A percentile compares a stretch with the other conserved stretches of the same genome.
Conservation (phyloP, 495 filamentous ascomycete species). For the Tuber brumale region DNA sequence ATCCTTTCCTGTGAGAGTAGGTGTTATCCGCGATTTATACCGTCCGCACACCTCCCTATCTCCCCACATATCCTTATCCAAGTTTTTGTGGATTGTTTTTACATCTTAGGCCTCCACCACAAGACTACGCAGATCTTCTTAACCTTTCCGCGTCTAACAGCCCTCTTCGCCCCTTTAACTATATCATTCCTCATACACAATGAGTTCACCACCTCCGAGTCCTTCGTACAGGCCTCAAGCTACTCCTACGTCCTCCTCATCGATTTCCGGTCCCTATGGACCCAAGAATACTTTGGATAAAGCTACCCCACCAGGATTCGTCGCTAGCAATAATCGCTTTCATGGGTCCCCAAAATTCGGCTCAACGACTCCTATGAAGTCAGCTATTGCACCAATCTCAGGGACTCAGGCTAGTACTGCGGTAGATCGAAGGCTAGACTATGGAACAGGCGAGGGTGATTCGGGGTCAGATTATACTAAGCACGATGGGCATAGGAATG, state of each 20-base stretch:
- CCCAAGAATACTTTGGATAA: slow-evolving; percentile 34
- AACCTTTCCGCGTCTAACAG: neutral
- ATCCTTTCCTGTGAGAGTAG: neutral
- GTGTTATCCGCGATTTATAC: neutral
- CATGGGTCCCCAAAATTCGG: slow-evolving; percentile 32
- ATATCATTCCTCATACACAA: neutral
- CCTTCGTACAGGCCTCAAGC: slow-evolving; percentile 8
- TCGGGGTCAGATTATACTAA: neutral
- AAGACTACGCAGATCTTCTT: neutral
- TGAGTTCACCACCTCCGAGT: slow-evolving; percentile 22
- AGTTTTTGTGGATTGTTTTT: neutral
- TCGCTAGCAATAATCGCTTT: neutral
- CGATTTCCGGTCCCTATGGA: slow-evolving; percentile 32
- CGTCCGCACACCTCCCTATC: neutral
- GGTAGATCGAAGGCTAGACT: neutral
- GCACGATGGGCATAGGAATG: neutral
- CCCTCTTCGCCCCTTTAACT: neutral
- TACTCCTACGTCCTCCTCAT: slow-evolving; percentile 1
- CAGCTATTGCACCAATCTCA: slow-evolving; percentile 18
- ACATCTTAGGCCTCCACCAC: neutral
- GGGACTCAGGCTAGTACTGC: slow-evolving; percentile 12
- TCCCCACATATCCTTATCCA: neutral
- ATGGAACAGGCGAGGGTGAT: neutral
- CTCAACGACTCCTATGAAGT: slow-evolving; percentile 38
- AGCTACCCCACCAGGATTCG: slow-evolving; percentile 19